Evolutionary conservation across 495 filamentous ascomycete genomes (phyloP), one percentile per base, ranked within the genome.

Genomic region (Talaromyces thailandensis): DNA sequence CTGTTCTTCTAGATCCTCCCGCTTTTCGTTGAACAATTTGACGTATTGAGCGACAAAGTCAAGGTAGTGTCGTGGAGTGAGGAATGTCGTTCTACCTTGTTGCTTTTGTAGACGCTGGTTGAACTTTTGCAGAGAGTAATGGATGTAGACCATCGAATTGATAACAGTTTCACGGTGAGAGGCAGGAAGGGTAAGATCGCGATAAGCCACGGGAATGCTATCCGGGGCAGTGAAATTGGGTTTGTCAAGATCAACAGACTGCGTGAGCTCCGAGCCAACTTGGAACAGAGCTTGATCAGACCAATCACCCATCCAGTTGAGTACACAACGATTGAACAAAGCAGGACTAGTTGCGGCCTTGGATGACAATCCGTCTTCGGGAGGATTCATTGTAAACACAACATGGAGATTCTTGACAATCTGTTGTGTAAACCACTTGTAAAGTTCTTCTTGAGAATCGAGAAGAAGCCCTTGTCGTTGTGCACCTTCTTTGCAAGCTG

Each of bases 261-360:
- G 91, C 3, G 95, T 99, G 57, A 99, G 82, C 73, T 99, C 94
- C 56, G 90, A 89, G 24, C 88, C 94, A 62, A 99, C 95, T 75
- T 98, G 95, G 88, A 95, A 99, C 43, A 99, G 85, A 24, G 94
- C 95, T 72, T 98, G 95, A 72, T 98, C 94, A 7, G 94, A 98
- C 94, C 94, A 99, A 76, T 99, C 94, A 55, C 94, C 94, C 73
- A 98, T 96, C 94, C 94, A 99, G 76, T 99, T 99, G 60, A 99
- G 86, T 50, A 99, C 94, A 69, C 94, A 99, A 78, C 94, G 86
- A 76, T 99, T 99, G 86, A 99, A 99, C 66, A 99, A 75, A 29
- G 94, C 94, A 48, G 94, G 94, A 80, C 91, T 96, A 14, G 95
- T 99, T 18, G 94, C 94, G 58, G 94, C 95, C 76, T 96, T 97